Conservation (phyloP, 2,329 filamentous ascomycete species). For the Pseudocercospora vitis region DNA sequence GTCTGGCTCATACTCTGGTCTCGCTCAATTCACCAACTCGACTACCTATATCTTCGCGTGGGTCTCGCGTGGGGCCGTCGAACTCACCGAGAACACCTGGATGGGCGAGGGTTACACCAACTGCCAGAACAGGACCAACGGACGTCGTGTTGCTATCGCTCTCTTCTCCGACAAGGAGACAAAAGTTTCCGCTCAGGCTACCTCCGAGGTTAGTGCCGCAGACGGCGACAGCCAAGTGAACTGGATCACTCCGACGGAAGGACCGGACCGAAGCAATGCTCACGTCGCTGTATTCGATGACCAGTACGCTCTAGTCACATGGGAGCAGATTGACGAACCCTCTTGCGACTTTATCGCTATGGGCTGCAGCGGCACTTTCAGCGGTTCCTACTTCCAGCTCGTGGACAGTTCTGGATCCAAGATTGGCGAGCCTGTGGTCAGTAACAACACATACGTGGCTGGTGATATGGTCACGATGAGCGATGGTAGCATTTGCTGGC, state of each 20-base stretch:
- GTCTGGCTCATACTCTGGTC: conserved; percentile 60
- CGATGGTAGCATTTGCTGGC: conserved; percentile 63
- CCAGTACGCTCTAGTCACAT: conserved; percentile 56
- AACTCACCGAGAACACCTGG: conserved; percentile 58
- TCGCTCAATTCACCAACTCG: conserved; percentile 55
- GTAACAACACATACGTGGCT: conserved; percentile 58
- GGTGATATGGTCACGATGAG: conserved; percentile 63
- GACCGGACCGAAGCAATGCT: conserved; percentile 58
- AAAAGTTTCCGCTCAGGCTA: conserved; percentile 55
- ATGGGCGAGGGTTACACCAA: conserved; percentile 59
- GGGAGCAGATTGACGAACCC: conserved; percentile 61
- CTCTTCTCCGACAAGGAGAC: conserved; percentile 60
- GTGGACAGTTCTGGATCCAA: conserved; percentile 54
- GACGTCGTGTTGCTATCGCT: conserved; percentile 61
- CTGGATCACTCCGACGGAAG: conserved; percentile 54
- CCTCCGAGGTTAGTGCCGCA: conserved; percentile 53
- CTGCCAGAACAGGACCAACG: conserved; percentile 54
- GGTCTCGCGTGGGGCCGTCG: conserved; percentile 60
- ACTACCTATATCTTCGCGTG: conserved; percentile 62
- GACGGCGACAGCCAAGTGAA: conserved; percentile 60
- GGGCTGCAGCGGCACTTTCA: conserved; percentile 60
- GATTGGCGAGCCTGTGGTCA: conserved; percentile 53
- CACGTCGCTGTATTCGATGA: conserved; percentile 58
- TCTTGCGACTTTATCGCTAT: conserved; percentile 58
- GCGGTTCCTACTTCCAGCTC: conserved; percentile 61